A percentile compares a stretch with the other conserved stretches of the same genome.
These are phyloP conservation scores for Cordyceps farinosa DNA, from an alignment of 2,329 filamentous ascomycete species.

Conservation along the genomic window DNA sequence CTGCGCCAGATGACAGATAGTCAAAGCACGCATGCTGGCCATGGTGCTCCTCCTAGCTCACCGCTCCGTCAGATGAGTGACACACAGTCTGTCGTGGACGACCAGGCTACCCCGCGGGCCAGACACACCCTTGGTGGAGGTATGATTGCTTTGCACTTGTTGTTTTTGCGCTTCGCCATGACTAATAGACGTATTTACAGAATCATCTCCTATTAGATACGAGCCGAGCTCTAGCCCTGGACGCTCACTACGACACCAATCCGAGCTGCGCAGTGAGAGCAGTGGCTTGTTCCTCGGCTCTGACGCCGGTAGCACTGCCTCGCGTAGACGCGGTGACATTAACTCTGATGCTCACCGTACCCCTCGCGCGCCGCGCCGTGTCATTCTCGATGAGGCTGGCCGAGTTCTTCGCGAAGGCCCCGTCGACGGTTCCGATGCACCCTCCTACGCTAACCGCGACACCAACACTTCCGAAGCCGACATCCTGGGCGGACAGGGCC, in stretches of 20 bases:
- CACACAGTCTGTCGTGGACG: conserved; percentile 47
- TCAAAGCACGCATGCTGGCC: conserved; percentile 45
- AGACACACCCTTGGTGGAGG: conserved; percentile 60
- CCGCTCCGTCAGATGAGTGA: conserved; percentile 58
- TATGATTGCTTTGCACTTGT: conserved; percentile 34
- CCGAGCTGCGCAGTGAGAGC: conserved; percentile 75
- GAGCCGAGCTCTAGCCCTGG: conserved; percentile 84
- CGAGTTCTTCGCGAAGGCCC: conserved; percentile 54
- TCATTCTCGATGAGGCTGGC: conserved; percentile 58
- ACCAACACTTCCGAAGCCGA: conserved; percentile 92
- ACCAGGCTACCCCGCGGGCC: conserved; percentile 68
- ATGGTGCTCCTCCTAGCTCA: conserved; percentile 49
- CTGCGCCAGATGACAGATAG: conserved; percentile 55
- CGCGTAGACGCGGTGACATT: conserved; percentile 72
- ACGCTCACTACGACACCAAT: conserved; percentile 58
- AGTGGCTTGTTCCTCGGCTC: conserved; percentile 79
- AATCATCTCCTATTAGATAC: conserved; percentile 90
- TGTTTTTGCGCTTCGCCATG: not conserved
- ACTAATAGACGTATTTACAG: conserved; percentile 42
- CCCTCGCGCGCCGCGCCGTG: conserved; percentile 48
- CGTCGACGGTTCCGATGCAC: conserved; percentile 52
- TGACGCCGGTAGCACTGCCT: conserved; percentile 53
- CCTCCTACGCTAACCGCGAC: conserved; percentile 61
- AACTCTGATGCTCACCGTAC: conserved; percentile 70
- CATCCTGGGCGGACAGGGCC: conserved; percentile 74